Evolutionary conservation across 495 filamentous ascomycete species (phyloP).

Genomic region (Alectoria sarmentosa): DNA sequence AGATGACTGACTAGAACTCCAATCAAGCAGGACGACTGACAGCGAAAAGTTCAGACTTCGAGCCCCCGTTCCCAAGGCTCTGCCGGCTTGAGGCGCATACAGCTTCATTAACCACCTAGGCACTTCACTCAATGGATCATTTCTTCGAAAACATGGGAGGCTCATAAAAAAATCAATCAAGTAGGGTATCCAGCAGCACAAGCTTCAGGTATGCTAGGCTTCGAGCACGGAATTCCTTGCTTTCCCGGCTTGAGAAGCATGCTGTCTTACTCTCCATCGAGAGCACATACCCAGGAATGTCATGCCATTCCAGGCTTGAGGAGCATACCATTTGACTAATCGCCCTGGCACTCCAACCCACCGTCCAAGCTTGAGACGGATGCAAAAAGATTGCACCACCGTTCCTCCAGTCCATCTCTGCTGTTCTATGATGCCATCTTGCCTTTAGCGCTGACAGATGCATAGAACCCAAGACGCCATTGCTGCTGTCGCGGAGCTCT

Average conservation of each 20-base stretch:
- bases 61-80: background rate
- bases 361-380: too few species aligned
- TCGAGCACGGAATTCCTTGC: background rate
- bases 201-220: too few species aligned
- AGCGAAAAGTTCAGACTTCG: background rate
- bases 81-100: background rate
- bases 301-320: too few species aligned
- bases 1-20: background rate
- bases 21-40: background rate
- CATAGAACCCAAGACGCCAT: too few species aligned
- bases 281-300: too few species aligned
- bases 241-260: too few species aligned
- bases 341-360: too few species aligned
- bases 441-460: too few species aligned
- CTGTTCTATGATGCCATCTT: background rate
- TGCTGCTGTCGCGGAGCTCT: background rate
- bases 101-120: background rate
- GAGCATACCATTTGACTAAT: too few species aligned
- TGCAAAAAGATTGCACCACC: too few species aligned
- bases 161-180: background rate
- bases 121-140: background rate
- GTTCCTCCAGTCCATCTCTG: too few species aligned
- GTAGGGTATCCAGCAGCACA: background rate
- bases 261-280: too few species aligned
- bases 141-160: background rate